A percentile compares a stretch with the other conserved stretches of the same genome.
phyloP scores from a whole-genome alignment of 164 flowering plant species.

The Malania oleifera region DNA sequence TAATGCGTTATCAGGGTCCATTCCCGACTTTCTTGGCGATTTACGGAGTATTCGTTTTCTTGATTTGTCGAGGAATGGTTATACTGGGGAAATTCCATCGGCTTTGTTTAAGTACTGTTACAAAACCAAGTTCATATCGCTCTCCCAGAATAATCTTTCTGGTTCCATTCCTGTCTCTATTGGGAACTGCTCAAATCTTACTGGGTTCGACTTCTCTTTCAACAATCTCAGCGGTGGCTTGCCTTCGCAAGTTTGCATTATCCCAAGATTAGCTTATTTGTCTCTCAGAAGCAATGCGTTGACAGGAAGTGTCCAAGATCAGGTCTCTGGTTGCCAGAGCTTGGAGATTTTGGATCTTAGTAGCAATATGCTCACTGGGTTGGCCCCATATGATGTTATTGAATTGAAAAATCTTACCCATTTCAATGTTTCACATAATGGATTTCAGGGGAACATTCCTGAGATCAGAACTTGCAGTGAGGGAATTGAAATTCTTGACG shows the following conservation, averaged over 20 bases:
- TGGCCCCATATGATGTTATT: conserved; percentile 57
- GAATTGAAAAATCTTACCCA: conserved; percentile 44
- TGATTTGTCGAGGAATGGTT: conserved; percentile 81
- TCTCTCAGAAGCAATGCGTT: conserved; percentile 69
- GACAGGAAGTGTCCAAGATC: conserved; percentile 45
- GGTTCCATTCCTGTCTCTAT: conserved; percentile 64
- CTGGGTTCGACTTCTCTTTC: conserved; percentile 74
- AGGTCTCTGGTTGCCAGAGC: conserved; percentile 44
- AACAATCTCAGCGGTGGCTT: conserved; percentile 65
- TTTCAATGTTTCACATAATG: conserved; percentile 69
- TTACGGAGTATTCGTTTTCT: conserved; percentile 60
- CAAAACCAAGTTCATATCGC: conserved; percentile 65
- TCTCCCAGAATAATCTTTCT: conserved; percentile 62
- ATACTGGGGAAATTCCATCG: conserved; percentile 57
- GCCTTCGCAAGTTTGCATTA: conserved; percentile 50
- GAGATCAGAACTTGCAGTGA: conserved; percentile 43
- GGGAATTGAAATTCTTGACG: conserved; percentile 51
- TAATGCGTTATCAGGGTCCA: conserved; percentile 72
- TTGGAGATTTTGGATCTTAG: conserved; percentile 75
- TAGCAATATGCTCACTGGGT: conserved; percentile 63
- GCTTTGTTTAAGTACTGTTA: conserved; percentile 60
- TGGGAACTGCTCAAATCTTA: conserved; percentile 53
- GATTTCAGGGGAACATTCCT: conserved; percentile 57
- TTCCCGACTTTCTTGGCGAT: conserved; percentile 81
- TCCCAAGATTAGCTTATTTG: conserved; percentile 42